A percentile compares a stretch with the other conserved stretches of the same genome.
Conservation (phyloP, 1,284 basidiomycete genomes). For the Puccinia horiana region DNA sequence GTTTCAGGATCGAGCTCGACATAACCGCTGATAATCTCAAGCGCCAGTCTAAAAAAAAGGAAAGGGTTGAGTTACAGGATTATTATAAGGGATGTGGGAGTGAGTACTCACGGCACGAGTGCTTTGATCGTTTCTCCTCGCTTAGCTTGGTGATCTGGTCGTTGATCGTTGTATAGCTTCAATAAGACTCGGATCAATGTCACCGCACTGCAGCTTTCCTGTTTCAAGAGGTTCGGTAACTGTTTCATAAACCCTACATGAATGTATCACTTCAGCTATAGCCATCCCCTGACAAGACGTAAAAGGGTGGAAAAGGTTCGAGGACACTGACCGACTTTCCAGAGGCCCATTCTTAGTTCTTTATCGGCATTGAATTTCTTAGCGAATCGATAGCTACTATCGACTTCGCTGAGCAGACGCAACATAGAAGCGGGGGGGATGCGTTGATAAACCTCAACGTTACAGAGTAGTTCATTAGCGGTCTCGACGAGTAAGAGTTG, state of each 20-base stretch:
- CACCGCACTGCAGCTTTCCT: slow-evolving; percentile 94
- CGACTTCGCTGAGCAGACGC: slow-evolving; percentile 87
- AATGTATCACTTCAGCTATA: slow-evolving; percentile 3
- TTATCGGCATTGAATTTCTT: slow-evolving; percentile 98
- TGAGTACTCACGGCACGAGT: slow-evolving; percentile 75
- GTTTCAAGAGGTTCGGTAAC: slow-evolving; percentile 93
- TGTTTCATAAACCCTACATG: slow-evolving; percentile 96
- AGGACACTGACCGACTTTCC: slow-evolving; percentile 85
- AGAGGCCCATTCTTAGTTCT: slow-evolving; percentile 89
- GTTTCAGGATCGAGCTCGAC: slow-evolving; percentile 84
- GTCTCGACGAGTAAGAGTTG: slow-evolving; percentile 96
- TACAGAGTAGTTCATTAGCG: slow-evolving; percentile 90
- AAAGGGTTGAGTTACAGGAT: background rate
- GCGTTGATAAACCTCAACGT: slow-evolving; percentile 84
- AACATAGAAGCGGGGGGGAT: slow-evolving; percentile 93
- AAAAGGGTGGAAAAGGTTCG: background rate
- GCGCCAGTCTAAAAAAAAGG: slow-evolving; percentile 70
- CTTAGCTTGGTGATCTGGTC: slow-evolving; percentile 77
- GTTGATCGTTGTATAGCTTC: slow-evolving; percentile 90
- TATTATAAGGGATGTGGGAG: background rate
- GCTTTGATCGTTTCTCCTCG: slow-evolving; percentile 81
- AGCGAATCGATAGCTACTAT: slow-evolving; percentile 96
- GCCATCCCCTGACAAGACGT: background rate
- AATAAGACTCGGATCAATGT: slow-evolving; percentile 89
- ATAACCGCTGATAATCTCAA: slow-evolving; percentile 87